These are phyloP conservation scores for Calonectria pauciramosa DNA, from an alignment of 2,329 filamentous ascomycete genomes.

Conservation along the genomic window DNA sequence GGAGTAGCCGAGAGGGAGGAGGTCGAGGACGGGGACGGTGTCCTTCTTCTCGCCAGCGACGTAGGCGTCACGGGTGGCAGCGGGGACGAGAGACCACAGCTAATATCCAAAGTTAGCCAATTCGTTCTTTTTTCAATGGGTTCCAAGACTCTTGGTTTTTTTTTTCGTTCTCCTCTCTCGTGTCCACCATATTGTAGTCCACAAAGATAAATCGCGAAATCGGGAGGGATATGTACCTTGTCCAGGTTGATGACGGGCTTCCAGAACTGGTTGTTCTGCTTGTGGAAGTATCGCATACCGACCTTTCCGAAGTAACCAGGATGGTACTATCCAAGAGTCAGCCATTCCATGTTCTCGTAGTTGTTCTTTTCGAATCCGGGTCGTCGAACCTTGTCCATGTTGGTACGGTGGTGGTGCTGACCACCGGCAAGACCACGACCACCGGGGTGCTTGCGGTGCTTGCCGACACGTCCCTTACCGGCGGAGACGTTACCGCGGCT, in stretches of 20 bases:
- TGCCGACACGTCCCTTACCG: slow-evolving; percentile 98
- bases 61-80: slow-evolving; percentile 95
- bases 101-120: slow-evolving; percentile 56
- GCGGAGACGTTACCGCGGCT: slow-evolving; percentile 98
- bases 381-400: slow-evolving; percentile 83
- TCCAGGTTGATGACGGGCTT: slow-evolving; percentile 99
- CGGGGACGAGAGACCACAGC: slow-evolving; percentile 96
- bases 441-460: slow-evolving; percentile 94
- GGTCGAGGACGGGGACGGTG: slow-evolving; percentile 97
- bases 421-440: slow-evolving; percentile 94
- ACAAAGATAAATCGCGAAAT: slow-evolving; percentile 23
- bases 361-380: slow-evolving; percentile 52
- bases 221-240: slow-evolving; percentile 74
- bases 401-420: slow-evolving; percentile 84
- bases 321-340: slow-evolving; percentile 77
- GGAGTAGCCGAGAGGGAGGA: slow-evolving; percentile 96
- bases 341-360: slow-evolving; percentile 34
- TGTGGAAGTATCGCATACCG: slow-evolving; percentile 97
- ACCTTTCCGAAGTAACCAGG: slow-evolving; percentile 99
- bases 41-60: slow-evolving; percentile 83
- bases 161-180: background rate
- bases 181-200: background rate
- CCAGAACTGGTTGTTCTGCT: slow-evolving; percentile 96
- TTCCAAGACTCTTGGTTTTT: background rate
- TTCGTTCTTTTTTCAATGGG: background rate